Conservation (phyloP, 148 eudicot genomes). For the Silene latifolia region DNA sequence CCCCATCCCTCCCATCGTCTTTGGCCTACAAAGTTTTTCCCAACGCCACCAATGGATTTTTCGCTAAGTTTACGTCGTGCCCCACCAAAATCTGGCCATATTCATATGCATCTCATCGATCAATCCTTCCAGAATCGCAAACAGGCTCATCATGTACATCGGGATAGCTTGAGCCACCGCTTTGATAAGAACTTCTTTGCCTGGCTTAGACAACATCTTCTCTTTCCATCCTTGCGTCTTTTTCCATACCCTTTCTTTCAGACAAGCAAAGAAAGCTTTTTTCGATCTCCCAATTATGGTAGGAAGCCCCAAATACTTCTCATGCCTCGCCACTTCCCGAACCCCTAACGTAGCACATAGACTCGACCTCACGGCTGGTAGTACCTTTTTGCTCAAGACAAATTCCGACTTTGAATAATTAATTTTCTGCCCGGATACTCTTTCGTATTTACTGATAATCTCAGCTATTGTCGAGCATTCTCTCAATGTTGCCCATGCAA, state of each 20-base stretch:
- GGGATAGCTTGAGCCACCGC: not conserved
- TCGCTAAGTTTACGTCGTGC: not conserved
- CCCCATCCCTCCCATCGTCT: no score
- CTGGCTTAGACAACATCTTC: no score
- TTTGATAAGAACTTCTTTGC: not conserved
- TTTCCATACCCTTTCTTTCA: not conserved
- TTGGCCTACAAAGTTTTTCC: not conserved
- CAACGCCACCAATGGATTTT: not conserved
- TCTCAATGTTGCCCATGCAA: no score
- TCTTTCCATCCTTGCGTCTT: no score
- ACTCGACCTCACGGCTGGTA: not conserved
- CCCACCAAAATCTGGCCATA: not conserved
- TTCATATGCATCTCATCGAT: not conserved
- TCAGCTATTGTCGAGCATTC: no score
- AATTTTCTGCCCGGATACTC: no score
- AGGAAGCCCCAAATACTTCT: not conserved
- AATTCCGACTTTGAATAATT: not conserved
- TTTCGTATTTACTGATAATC: not conserved
- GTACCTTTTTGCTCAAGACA: not conserved
- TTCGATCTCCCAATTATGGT: not conserved
- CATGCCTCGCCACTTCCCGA: no score
- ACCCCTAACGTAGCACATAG: not conserved
- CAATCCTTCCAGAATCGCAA: not conserved
- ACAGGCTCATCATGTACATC: not conserved
- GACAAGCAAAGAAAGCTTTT: not conserved